These are phyloP conservation scores for Penicillium griseofulvum DNA, from an alignment of 2,329 filamentous ascomycete genomes.

Conservation along the genomic window DNA sequence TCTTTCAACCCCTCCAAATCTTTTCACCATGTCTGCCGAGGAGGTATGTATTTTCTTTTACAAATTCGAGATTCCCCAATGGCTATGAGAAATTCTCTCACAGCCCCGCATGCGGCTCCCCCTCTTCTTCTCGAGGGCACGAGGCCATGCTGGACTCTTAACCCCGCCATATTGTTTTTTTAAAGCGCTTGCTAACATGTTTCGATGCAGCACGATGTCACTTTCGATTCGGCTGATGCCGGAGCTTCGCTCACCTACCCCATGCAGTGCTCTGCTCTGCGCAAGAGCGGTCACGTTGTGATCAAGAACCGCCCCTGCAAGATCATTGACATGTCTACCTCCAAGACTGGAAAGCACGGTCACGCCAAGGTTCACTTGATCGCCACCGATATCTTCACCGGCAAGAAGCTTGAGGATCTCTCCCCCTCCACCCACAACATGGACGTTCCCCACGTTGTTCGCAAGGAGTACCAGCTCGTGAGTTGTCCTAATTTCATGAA, in stretches of 20 bases:
- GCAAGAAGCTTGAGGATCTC: constrained; percentile 99
- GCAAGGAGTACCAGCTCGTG: constrained; percentile 91
- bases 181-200: constrained; percentile 17
- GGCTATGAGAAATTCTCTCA: constrained; percentile 15
- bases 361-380: constrained; percentile 99
- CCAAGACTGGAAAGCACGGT: constrained; percentile 99
- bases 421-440: constrained; percentile 87
- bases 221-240: constrained; percentile 92
- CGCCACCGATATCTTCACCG: constrained; percentile 97
- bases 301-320: constrained; percentile 99
- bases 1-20: constrained; percentile 26
- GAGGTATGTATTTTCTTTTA: constrained; percentile 53
- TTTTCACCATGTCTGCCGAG: constrained; percentile 60
- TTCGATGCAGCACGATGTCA: constrained; percentile 61
- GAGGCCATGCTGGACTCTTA: constrained; percentile 7
- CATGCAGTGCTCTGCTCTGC: constrained; percentile 99
- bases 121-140: constrained; percentile 20
- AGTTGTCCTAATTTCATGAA: constrained; percentile 43
- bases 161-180: constrained; percentile 12
- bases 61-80: constrained; percentile 4
- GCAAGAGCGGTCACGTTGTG: constrained; percentile 98
- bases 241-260: constrained; percentile 92
- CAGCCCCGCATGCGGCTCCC: constrained; percentile 32
- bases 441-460: constrained; percentile 90
- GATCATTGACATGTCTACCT: constrained; percentile 99